Conservation (phyloP, 2,329 filamentous ascomycete genomes). For the Thielaviopsis musarum region DNA sequence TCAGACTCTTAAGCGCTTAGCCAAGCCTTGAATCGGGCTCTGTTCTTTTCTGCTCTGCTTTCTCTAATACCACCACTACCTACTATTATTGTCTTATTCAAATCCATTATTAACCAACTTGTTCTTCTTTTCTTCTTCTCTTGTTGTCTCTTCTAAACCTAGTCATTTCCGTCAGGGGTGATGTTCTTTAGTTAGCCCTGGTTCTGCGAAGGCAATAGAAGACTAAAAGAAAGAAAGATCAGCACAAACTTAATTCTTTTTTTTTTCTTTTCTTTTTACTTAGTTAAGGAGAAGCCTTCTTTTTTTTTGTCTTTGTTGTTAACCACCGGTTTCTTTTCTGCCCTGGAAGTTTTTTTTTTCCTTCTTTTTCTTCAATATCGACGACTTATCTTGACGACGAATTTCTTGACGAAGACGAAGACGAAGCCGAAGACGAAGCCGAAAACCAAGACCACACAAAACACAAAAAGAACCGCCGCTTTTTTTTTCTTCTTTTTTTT, state of each 20-base stretch:
- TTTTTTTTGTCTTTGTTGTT: background rate
- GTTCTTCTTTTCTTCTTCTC: background rate
- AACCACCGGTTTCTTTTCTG: background rate
- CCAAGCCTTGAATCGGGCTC: conserved; percentile 2
- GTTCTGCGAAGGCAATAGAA: background rate
- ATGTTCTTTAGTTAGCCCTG: background rate
- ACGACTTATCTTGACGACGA: background rate
- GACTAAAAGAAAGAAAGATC: background rate
- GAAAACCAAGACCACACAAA: background rate
- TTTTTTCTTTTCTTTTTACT: background rate
- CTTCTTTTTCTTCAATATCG: background rate
- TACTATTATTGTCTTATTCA: background rate
- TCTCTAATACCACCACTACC: too few species aligned
- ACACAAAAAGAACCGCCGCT: background rate
- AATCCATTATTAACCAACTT: background rate
- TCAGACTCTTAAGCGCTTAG: conserved; percentile 2
- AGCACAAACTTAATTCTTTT: background rate
- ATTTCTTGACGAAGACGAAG: background rate
- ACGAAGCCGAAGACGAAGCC: background rate
- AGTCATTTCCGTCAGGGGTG: conserved; percentile 3
- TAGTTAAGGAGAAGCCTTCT: background rate
- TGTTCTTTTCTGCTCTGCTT: background rate
- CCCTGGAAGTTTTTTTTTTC: background rate
- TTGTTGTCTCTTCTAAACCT: background rate
- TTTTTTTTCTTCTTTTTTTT: too few species aligned